Conservation (phyloP, 1,139 yeast genomes). For the Hanseniaspora sp. region DNA sequence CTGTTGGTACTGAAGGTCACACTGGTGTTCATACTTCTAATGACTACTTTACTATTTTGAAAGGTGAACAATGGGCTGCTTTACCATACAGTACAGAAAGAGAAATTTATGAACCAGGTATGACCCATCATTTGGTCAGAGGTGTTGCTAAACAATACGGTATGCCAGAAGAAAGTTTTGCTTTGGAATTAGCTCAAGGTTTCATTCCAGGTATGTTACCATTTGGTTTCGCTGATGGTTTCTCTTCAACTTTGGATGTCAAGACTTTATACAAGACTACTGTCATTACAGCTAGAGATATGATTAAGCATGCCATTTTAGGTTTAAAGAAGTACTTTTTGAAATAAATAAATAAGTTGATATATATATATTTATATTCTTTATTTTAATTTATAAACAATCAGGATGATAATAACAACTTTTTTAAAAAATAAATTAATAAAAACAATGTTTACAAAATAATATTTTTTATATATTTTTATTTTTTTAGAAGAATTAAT, state of each 20-base stretch:
- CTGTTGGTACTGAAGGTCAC: conserved; percentile 92
- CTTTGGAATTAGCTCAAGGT: conserved; percentile 94
- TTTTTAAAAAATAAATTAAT: too few species aligned
- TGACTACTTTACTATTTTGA: conserved; percentile 83
- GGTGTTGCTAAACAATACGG: conserved; percentile 74
- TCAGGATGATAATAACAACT: too few species aligned
- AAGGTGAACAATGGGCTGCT: conserved; percentile 70
- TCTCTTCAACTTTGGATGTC: conserved; percentile 71
- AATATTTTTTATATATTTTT: too few species aligned
- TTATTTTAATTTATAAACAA: too few species aligned
- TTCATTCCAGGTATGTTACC: conserved; percentile 98
- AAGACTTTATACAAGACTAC: conserved; percentile 57
- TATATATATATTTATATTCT: too few species aligned
- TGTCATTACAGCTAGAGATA: conserved; percentile 64
- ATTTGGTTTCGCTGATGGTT: conserved; percentile 75
- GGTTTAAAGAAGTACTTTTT: conserved; percentile 17
- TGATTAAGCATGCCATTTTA: conserved; percentile 50
- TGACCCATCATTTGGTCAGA: conserved; percentile 62
- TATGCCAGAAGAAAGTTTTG: conserved; percentile 73
- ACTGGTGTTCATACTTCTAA: conserved; percentile 92
- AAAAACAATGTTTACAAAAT: too few species aligned
- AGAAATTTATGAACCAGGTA: conserved; percentile 68
- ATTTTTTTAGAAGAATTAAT: too few species aligned
- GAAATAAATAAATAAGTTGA: background rate
- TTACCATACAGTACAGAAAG: conserved; percentile 48